phyloP scores from a whole-genome alignment of 805 yeast genomes.

The Sugiyamaella americana region DNA sequence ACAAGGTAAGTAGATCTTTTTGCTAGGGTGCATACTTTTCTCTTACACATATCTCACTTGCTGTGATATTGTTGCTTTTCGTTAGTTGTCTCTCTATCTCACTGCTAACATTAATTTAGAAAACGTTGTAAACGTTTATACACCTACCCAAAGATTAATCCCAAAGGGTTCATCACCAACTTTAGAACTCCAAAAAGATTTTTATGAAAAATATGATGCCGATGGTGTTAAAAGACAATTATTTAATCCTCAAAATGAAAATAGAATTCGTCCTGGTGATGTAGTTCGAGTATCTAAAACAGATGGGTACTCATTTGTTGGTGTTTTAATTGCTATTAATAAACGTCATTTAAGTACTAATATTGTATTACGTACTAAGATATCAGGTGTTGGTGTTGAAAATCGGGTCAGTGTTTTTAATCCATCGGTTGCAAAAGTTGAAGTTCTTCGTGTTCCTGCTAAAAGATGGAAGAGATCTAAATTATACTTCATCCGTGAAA shows the following conservation, averaged over 20 bases:
- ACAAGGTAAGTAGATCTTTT: not conserved
- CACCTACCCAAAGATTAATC: constrained; percentile 29
- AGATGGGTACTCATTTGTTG: constrained; percentile 56
- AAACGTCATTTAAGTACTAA: constrained; percentile 68
- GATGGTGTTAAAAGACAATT: constrained; percentile 58
- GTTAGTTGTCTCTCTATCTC: too few species aligned
- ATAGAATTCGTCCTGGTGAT: constrained; percentile 71
- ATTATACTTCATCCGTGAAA: constrained; percentile 80
- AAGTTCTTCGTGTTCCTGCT: constrained; percentile 65
- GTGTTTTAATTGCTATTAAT: constrained; percentile 72
- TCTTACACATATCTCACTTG: too few species aligned
- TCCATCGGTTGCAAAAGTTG: constrained; percentile 72
- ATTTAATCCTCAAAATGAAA: constrained; percentile 41
- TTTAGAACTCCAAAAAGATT: constrained; percentile 44
- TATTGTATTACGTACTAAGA: constrained; percentile 74
- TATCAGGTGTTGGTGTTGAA: constrained; percentile 81
- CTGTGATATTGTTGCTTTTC: too few species aligned
- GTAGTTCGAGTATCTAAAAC: constrained; percentile 67
- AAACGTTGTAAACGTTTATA: constrained; percentile 32
- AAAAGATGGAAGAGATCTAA: constrained; percentile 73
- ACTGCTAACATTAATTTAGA: too few species aligned
- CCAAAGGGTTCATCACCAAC: constrained; percentile 32
- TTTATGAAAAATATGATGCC: constrained; percentile 60
- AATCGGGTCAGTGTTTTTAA: constrained; percentile 72
- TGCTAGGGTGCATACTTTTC: too few species aligned